Percentiles rank a stretch among this genome's conserved stretches.
These are phyloP conservation scores for Evernia prunastri DNA, from an alignment of 495 filamentous ascomycete species.

Conservation along the genomic window DNA sequence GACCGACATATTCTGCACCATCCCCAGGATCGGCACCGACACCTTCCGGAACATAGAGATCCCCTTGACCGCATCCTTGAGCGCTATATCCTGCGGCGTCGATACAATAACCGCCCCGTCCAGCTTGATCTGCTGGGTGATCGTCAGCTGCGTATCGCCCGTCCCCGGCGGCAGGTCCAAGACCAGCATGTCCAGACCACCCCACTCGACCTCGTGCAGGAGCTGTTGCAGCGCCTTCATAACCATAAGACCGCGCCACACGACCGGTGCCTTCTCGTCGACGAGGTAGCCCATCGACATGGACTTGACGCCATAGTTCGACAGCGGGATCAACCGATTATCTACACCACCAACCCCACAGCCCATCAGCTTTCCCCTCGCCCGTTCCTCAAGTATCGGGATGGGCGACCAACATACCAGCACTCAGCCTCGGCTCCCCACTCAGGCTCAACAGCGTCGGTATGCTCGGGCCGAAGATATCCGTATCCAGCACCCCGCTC, in stretches of 20 bases:
- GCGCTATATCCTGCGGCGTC: conserved; percentile 85
- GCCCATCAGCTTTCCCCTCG: background rate
- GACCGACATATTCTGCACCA: conserved; percentile 92
- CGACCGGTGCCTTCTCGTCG: conserved; percentile 70
- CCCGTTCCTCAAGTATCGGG: conserved; percentile 4
- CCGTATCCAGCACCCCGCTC: conserved; percentile 84
- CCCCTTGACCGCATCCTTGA: conserved; percentile 83
- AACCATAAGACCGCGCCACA: conserved; percentile 95
- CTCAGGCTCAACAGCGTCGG: conserved; percentile 81
- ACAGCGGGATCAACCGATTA: conserved; percentile 73
- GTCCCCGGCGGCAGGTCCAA: conserved; percentile 92
- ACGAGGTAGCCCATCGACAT: conserved; percentile 98
- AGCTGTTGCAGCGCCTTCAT: conserved; percentile 96
- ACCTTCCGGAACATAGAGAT: conserved; percentile 88
- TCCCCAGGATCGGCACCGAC: conserved; percentile 67
- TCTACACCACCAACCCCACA: background rate
- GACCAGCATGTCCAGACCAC: conserved; percentile 72
- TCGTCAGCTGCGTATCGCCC: conserved; percentile 87
- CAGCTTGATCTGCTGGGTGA: conserved; percentile 82
- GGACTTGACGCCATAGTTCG: conserved; percentile 92
- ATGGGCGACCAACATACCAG: conserved; percentile 37
- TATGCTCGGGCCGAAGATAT: conserved; percentile 94
- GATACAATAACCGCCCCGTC: conserved; percentile 87
- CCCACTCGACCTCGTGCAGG: conserved; percentile 90
- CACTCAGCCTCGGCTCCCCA: conserved; percentile 61